Percentiles rank a stretch among this genome's conserved stretches.
phyloP scores from a whole-genome alignment of 768 basidiomycete genomes.

The Phallus indusiatus region DNA sequence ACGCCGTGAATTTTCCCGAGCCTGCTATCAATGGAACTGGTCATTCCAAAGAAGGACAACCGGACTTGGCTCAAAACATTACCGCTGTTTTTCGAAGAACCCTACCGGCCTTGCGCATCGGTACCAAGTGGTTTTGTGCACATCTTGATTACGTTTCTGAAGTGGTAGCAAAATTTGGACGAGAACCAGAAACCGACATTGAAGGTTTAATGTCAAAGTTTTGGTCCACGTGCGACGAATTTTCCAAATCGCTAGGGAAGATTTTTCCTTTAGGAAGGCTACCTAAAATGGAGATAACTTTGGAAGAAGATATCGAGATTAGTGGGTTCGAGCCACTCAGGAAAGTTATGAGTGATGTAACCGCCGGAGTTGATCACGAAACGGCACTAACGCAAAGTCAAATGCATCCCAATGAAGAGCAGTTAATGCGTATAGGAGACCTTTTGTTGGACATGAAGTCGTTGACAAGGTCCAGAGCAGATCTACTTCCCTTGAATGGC shows the following conservation, averaged over 20 bases:
- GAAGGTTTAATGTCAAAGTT: conserved; percentile 40
- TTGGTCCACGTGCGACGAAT: conserved; percentile 64
- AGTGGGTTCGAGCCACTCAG: conserved; percentile 79
- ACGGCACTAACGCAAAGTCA: conserved; percentile 17
- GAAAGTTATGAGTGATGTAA: conserved; percentile 39
- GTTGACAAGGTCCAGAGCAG: conserved; percentile 38
- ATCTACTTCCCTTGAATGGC: neutral
- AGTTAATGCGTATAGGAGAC: conserved; percentile 88
- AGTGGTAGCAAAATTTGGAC: conserved; percentile 28
- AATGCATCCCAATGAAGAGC: conserved; percentile 89
- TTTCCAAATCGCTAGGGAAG: conserved; percentile 47
- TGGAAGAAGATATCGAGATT: conserved; percentile 90
- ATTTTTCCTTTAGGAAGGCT: conserved; percentile 62
- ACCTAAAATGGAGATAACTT: conserved; percentile 44
- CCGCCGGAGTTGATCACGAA: conserved; percentile 14
- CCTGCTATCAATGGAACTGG: conserved; percentile 21
- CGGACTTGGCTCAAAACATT: conserved; percentile 71
- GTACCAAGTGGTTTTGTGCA: conserved; percentile 79
- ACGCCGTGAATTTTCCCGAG: conserved; percentile 22
- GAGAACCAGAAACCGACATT: conserved; percentile 25
- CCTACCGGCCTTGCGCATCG: conserved; percentile 78
- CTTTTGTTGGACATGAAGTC: conserved; percentile 61
- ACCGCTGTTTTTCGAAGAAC: conserved; percentile 79
- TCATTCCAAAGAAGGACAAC: conserved; percentile 36
- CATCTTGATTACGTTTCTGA: conserved; percentile 62